A percentile compares a stretch with the other conserved stretches of the same genome.
These are phyloP conservation scores for Neurospora sp. DNA, from an alignment of 495 filamentous ascomycete genomes.

Conservation along the genomic window DNA sequence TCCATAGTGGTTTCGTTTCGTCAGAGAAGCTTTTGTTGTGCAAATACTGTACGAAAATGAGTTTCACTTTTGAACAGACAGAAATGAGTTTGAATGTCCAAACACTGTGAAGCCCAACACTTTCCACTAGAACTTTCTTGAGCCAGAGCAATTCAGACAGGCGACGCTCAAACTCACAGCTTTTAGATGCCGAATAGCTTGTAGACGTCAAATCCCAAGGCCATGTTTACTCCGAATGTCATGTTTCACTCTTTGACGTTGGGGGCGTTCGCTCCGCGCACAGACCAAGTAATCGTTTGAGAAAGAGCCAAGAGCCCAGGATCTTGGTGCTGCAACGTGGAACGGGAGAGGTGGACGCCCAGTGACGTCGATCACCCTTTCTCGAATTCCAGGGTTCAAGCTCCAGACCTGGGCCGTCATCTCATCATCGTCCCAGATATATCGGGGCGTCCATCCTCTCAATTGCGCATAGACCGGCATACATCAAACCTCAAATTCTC, in stretches of 20 bases:
- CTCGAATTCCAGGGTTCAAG: not conserved
- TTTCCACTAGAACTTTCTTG: not conserved
- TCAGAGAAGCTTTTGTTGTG: not conserved
- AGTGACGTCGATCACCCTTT: conserved; percentile 9
- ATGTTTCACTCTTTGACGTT: not conserved
- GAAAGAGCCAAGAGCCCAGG: not conserved
- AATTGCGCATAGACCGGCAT: not conserved
- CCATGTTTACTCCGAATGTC: not conserved
- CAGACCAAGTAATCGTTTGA: not conserved
- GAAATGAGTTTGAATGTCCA: not conserved
- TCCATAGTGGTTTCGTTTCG: not conserved
- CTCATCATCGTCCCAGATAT: not conserved
- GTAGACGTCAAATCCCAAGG: not conserved
- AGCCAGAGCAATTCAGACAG: not conserved
- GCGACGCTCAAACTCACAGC: not conserved
- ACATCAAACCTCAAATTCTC: not conserved
- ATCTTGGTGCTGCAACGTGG: not conserved
- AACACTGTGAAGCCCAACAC: not conserved
- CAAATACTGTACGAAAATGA: not conserved
- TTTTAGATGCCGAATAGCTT: not conserved
- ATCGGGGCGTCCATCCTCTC: not conserved
- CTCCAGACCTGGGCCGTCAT: not conserved
- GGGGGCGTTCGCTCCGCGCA: not conserved
- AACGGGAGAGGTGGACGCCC: not conserved
- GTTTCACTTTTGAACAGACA: not conserved